Percentiles rank a stretch among this genome's conserved stretches.
Conservation (phyloP, 345 rosid species). For the Lepidium aucheri region DNA sequence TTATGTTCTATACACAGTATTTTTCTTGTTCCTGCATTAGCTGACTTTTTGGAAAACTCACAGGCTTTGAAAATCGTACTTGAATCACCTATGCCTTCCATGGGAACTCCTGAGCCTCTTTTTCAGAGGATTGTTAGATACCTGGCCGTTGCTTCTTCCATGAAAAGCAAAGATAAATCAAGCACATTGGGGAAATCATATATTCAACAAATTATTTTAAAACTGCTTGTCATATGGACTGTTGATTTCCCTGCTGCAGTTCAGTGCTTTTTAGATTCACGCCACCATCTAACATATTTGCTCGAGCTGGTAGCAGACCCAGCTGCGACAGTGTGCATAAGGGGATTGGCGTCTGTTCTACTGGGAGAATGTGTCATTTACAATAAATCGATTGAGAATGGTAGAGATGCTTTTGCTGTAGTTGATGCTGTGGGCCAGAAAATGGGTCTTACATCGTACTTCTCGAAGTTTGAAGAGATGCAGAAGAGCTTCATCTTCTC, state of each 20-base stretch:
- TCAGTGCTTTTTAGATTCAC: slow-evolving; percentile 79
- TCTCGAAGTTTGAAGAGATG: slow-evolving; percentile 86
- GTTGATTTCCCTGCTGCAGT: slow-evolving; percentile 78
- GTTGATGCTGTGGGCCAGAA: slow-evolving; percentile 88
- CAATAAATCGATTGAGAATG: slow-evolving; percentile 64
- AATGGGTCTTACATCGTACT: slow-evolving; percentile 75
- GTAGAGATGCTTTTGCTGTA: slow-evolving; percentile 65
- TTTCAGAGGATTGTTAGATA: slow-evolving; percentile 86
- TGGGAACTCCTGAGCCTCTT: slow-evolving; percentile 80
- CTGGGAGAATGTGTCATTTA: slow-evolving; percentile 79
- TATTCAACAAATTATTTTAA: slow-evolving; percentile 73
- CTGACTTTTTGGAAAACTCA: slow-evolving; percentile 1
- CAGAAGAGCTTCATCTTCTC: slow-evolving; percentile 67
- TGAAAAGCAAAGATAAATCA: slow-evolving; percentile 66
- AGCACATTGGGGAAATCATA: slow-evolving; percentile 34
- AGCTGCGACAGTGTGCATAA: slow-evolving; percentile 55
- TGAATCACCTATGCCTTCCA: slow-evolving; percentile 58
- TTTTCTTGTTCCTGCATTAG: neutral
- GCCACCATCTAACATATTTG: slow-evolving; percentile 71
- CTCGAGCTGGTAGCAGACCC: slow-evolving; percentile 70
- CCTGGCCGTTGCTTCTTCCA: slow-evolving; percentile 76
- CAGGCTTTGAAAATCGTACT: slow-evolving; percentile 77
- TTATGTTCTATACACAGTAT: neutral
- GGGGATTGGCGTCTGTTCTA: slow-evolving; percentile 79
- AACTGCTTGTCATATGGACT: slow-evolving; percentile 86